A percentile compares a stretch with the other conserved stretches of the same genome.
Evolutionary conservation across 345 rosid species (phyloP).

Genomic region (Eucalyptus urophylla): DNA sequence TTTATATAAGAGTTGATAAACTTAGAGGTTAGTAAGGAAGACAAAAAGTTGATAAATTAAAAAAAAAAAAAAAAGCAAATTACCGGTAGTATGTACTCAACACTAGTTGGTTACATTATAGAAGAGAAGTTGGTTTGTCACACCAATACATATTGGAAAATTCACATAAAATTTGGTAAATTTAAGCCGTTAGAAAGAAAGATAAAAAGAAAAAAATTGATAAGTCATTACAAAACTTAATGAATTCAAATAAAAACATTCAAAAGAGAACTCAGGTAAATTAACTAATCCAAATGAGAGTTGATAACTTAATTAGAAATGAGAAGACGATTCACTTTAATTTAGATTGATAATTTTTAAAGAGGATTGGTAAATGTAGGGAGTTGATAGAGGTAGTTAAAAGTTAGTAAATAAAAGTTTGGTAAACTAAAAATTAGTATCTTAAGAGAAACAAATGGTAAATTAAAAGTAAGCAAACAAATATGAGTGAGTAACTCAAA

Average conservation of each 20-base stretch:
- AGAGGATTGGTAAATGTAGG: neutral
- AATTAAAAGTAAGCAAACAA: no score
- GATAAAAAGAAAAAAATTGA: neutral
- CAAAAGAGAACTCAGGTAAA: neutral
- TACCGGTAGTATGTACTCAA: neutral
- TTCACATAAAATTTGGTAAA: neutral
- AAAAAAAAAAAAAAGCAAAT: neutral
- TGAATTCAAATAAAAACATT: neutral
- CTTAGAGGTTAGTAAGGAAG: neutral
- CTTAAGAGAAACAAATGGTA: neutral
- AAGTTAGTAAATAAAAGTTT: no score
- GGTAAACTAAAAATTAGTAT: neutral
- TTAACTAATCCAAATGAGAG: neutral
- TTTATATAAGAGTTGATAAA: no score
- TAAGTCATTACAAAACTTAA: neutral
- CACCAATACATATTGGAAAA: neutral
- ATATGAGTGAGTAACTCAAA: neutral
- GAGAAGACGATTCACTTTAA: neutral
- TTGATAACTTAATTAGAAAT: neutral
- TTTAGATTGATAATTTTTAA: neutral
- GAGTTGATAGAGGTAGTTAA: neutral
- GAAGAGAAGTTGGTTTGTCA: neutral
- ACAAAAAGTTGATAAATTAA: neutral
- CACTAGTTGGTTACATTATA: neutral
- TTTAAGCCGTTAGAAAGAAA: neutral